Conservation (phyloP, 2,329 filamentous ascomycete species). For the Alternaria brassicicola region DNA sequence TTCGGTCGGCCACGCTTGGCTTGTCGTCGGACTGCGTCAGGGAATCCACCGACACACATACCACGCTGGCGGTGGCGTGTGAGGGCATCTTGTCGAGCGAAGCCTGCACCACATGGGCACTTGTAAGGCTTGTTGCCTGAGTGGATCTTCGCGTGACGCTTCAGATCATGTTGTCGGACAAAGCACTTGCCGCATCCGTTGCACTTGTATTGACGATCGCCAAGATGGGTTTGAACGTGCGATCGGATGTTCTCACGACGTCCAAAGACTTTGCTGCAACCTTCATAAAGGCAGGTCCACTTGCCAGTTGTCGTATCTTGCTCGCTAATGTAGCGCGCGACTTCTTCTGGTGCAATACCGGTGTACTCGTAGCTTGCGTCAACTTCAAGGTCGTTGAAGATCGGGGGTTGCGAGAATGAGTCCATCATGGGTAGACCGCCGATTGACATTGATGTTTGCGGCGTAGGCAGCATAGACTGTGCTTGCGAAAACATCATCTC, state of each 20-base stretch:
- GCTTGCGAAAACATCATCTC: conserved; percentile 42
- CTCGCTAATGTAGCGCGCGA: conserved; percentile 56
- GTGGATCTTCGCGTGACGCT: conserved; percentile 96
- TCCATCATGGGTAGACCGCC: conserved; percentile 23
- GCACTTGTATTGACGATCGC: conserved; percentile 93
- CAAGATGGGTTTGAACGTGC: conserved; percentile 96
- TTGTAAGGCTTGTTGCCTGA: conserved; percentile 94
- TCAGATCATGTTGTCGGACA: conserved; percentile 94
- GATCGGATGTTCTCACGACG: conserved; percentile 99
- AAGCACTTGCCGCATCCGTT: conserved; percentile 94
- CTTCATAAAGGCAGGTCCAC: conserved; percentile 62
- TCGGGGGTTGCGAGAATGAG: conserved; percentile 26
- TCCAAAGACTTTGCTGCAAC: conserved; percentile 90
- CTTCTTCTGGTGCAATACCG: conserved; percentile 83
- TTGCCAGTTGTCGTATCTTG: conserved; percentile 52
- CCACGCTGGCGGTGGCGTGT: conserved; percentile 93
- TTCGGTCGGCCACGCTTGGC: conserved; percentile 70
- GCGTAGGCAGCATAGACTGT: conserved; percentile 35
- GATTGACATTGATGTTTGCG: conserved; percentile 30
- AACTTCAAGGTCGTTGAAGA: conserved; percentile 56
- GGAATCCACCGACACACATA: conserved; percentile 95
- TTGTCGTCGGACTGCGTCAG: conserved; percentile 73
- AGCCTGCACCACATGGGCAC: conserved; percentile 92
- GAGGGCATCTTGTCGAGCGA: conserved; percentile 92
- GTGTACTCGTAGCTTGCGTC: conserved; percentile 74